These are phyloP conservation scores for Tricholomella constricta DNA, from an alignment of 768 basidiomycete genomes.

Conservation along the genomic window DNA sequence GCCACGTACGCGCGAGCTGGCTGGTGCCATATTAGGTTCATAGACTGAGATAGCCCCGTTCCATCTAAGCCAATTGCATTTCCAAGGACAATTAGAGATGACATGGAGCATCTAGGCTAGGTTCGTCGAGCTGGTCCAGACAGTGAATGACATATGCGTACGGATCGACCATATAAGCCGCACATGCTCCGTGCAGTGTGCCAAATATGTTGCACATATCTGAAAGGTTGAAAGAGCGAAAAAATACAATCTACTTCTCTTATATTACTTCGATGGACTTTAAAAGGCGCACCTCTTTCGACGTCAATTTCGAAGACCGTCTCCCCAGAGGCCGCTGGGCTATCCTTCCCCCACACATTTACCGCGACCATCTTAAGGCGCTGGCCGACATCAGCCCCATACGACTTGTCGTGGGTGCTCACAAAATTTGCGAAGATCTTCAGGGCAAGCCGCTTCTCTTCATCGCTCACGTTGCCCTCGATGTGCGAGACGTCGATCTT, in stretches of 20 bases:
- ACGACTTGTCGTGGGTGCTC: slow-evolving; percentile 34
- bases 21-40: slow-evolving; percentile 52
- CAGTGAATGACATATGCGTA: slow-evolving; percentile 25
- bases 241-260: too few species aligned
- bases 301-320: slow-evolving; percentile 43
- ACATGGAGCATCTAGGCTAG: slow-evolving; percentile 41
- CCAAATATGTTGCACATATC: slow-evolving; percentile 58
- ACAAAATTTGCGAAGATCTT: slow-evolving; percentile 40
- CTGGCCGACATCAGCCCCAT: slow-evolving; percentile 39
- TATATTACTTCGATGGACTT: too few species aligned
- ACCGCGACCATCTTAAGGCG: slow-evolving; percentile 38
- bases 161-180: slow-evolving; percentile 58
- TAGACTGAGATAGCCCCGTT: slow-evolving; percentile 50
- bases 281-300: slow-evolving; percentile 34
- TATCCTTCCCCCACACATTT: slow-evolving; percentile 30
- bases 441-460: slow-evolving; percentile 36
- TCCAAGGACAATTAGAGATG: slow-evolving; percentile 45
- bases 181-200: slow-evolving; percentile 58
- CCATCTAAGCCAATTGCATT: slow-evolving; percentile 39
- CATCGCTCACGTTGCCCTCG: slow-evolving; percentile 41
- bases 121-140: not conserved
- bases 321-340: slow-evolving; percentile 26
- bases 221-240: slow-evolving; percentile 27
- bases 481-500: slow-evolving; percentile 32
- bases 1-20: slow-evolving; percentile 38